Base-by-base conservation (phyloP, 2,329 filamentous ascomycete species). In the Alternaria atra region DNA sequence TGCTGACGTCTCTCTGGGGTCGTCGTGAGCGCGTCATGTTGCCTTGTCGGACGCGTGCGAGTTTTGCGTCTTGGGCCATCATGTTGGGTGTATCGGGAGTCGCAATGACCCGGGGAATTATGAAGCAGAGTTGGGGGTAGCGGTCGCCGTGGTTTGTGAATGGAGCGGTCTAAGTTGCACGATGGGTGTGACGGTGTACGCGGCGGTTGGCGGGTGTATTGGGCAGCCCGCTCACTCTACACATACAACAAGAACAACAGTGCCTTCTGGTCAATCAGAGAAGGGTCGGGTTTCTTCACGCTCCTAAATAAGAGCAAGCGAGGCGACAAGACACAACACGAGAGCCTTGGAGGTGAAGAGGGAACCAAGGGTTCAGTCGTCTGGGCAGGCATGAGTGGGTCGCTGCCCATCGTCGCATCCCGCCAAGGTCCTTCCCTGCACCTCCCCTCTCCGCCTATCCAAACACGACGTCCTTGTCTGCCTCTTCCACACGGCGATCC, bases 11-110 rank as follows among this genome's bases (percentile, higher is more conserved):
- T 62, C 78, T 61, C 47, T 75, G 65, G 39, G 66, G 59, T 51
- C 75, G 65, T 58, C 77, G 73, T 48, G 77, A 72, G 65, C 77
- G 76, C 32, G 72, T 52, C 73, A 76, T 77, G 63, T 35, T 64
- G 68, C 20, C 32, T 30, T 60, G 58, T 47, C 52, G 47, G 20
- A 56, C 46, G 46, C 58, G 58, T 23, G 52, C 58, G 25, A 52
- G 48, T 35, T 51, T 46, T 44, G 52, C 25, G 58, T 48, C 57
- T 51, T 65, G 35, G 53, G 46, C 52, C 61, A 67, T 63, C 58
- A 57, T 42, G 37, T 40, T 34, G 50, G 53, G 35, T 29, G 44
- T 55, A 7, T 40, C 43, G 48, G 43, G 23, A 20, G 52, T 50
- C 39, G 60, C 42, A 15, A 50, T 20, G 9, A 34, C 52, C 34